These are phyloP conservation scores for Paspalum vaginatum DNA, from an alignment of 176 grass and related monocot species.

Conservation along the genomic window DNA sequence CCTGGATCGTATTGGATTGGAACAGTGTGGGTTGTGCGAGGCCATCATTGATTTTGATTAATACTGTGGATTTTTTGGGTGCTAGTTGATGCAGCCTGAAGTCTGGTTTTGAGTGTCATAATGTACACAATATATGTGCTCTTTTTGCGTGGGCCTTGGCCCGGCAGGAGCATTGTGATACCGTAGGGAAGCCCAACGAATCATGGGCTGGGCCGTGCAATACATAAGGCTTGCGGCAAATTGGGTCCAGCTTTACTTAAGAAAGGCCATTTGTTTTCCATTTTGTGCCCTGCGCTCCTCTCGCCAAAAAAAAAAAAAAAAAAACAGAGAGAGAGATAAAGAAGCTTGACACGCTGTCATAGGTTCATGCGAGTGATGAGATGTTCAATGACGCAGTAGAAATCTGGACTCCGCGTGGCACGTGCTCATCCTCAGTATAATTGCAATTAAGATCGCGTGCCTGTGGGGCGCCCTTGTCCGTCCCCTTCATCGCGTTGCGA, in stretches of 20 bases:
- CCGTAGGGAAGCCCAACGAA: not conserved
- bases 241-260: not conserved
- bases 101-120: no score
- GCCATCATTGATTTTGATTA: no score
- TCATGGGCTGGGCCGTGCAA: not conserved
- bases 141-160: not conserved
- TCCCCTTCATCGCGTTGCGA: no score
- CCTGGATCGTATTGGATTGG: no score
- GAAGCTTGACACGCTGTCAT: not conserved
- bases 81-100: no score
- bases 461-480: no score
- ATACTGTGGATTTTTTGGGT: no score
- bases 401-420: not conserved
- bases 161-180: not conserved
- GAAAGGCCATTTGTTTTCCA: not conserved
- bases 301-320: not conserved
- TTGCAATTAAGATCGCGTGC: slow-evolving; percentile 15
- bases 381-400: not conserved
- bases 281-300: not conserved
- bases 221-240: not conserved
- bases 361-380: not conserved
- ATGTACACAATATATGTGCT: no score
- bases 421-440: not conserved
- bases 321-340: no score
- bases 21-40: no score